Percentiles rank a stretch among this genome's conserved stretches.
Evolutionary conservation across 2,329 filamentous ascomycete species (phyloP).

Genomic region (Colletotrichum phormii): DNA sequence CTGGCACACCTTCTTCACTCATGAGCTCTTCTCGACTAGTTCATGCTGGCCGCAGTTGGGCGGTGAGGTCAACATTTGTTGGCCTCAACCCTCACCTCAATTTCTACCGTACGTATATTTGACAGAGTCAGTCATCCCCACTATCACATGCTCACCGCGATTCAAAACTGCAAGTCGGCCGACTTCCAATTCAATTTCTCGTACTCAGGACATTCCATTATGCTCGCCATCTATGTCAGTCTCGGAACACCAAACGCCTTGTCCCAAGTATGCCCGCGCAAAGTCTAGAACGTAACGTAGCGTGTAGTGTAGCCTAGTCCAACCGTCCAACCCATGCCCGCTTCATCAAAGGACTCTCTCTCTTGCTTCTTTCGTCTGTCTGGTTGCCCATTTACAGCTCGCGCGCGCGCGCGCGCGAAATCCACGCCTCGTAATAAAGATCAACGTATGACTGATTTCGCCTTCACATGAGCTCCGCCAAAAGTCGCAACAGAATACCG

Average conservation of each 20-base stretch:
- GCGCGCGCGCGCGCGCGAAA: conserved; percentile 1
- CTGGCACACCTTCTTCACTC: too few species aligned
- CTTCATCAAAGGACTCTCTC: neutral
- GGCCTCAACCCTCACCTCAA: too few species aligned
- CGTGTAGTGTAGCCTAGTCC: conserved; percentile 20
- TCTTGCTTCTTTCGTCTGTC: conserved; percentile 1
- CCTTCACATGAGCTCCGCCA: neutral
- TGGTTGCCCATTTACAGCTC: neutral
- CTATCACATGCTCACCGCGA: neutral
- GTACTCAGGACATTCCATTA: conserved; percentile 31
- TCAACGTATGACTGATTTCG: neutral
- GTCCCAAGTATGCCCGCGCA: conserved; percentile 29
- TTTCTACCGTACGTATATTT: too few species aligned
- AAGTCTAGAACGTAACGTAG: conserved; percentile 29
- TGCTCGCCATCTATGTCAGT: conserved; percentile 37
- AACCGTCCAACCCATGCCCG: conserved; percentile 9
- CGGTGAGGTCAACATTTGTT: too few species aligned
- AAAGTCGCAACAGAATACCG: neutral
- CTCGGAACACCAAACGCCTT: conserved; percentile 34
- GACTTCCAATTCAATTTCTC: neutral
- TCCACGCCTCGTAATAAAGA: neutral
- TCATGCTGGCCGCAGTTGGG: too few species aligned
- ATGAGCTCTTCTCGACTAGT: too few species aligned
- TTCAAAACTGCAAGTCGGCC: neutral
- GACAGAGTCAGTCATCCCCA: neutral